These are phyloP conservation scores for Panicum virgatum DNA, from an alignment of 202 grass and related monocot species.

Conservation along the genomic window DNA sequence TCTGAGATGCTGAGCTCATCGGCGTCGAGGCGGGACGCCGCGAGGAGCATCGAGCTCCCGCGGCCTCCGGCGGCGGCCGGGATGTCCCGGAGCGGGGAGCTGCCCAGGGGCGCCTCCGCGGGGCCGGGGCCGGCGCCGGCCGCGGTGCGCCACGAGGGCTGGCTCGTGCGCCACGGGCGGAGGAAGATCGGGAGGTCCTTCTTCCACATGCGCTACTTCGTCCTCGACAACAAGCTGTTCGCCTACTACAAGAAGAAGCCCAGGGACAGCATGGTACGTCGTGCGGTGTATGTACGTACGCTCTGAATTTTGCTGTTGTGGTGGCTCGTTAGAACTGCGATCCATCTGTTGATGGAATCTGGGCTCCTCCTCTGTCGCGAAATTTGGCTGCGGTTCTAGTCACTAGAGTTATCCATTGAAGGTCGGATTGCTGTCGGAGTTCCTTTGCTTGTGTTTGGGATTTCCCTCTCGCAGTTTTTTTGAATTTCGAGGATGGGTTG, in stretches of 20 bases:
- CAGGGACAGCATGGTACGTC: slow-evolving; percentile 69
- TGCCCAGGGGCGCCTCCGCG: neutral
- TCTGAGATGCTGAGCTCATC: slow-evolving; percentile 36
- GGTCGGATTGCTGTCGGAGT: neutral
- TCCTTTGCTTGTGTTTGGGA: neutral
- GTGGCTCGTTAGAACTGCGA: neutral
- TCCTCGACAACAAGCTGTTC: slow-evolving; percentile 65
- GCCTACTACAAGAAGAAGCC: slow-evolving; percentile 93
- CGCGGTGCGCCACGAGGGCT: slow-evolving; percentile 63
- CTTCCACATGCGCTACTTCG: slow-evolving; percentile 83
- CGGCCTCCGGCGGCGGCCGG: neutral
- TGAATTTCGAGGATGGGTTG: slow-evolving; percentile 17
- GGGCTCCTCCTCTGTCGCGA: neutral
- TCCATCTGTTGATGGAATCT: neutral
- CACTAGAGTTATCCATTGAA: neutral
- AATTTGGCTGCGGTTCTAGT: neutral
- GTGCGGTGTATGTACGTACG: neutral
- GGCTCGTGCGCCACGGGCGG: slow-evolving; percentile 78
- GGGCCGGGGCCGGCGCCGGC: neutral
- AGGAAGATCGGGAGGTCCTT: slow-evolving; percentile 86
- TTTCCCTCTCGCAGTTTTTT: slow-evolving; percentile 15
- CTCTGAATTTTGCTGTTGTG: neutral
- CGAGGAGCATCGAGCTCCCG: slow-evolving; percentile 27
- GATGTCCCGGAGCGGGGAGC: slow-evolving; percentile 42
- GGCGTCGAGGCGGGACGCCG: slow-evolving; percentile 33